A percentile compares a stretch with the other conserved stretches of the same genome.
Evolutionary conservation across 164 flowering plant species (phyloP).

Genomic region (Stephania cephalantha): DNA sequence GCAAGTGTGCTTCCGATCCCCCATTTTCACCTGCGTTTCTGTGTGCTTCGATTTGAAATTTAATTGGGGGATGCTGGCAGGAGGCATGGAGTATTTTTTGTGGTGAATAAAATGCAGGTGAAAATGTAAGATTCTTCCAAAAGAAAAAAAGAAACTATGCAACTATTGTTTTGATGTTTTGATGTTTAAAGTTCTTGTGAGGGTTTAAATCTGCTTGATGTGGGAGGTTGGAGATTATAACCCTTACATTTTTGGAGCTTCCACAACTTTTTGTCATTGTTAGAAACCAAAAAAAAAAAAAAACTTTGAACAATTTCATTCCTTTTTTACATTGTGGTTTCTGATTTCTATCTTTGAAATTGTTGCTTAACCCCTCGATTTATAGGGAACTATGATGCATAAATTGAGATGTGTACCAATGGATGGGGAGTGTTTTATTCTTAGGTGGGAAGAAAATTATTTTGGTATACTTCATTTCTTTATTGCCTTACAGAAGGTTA

Average conservation of each 20-base stretch:
- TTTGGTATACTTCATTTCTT: too few species aligned
- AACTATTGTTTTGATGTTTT: neutral
- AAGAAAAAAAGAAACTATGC: too few species aligned
- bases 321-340: neutral
- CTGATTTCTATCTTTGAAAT: neutral
- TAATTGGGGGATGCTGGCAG: conserved; percentile 17
- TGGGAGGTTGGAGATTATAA: neutral
- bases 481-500: too few species aligned
- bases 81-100: conserved; percentile 32
- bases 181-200: conserved; percentile 3
- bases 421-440: too few species aligned
- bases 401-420: too few species aligned
- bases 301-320: neutral
- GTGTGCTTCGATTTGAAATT: conserved; percentile 20
- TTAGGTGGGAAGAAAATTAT: too few species aligned
- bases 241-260: neutral
- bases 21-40: conserved; percentile 36
- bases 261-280: neutral
- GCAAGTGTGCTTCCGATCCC: conserved; percentile 24
- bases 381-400: neutral
- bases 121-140: conserved; percentile 18
- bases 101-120: conserved; percentile 52
- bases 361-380: neutral
- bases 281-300: neutral
- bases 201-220: conserved; percentile 13